These are phyloP conservation scores for Pythium rhizo-oryzae DNA, from an alignment of 352 stramenopile genomes.

Conservation along the genomic window DNA sequence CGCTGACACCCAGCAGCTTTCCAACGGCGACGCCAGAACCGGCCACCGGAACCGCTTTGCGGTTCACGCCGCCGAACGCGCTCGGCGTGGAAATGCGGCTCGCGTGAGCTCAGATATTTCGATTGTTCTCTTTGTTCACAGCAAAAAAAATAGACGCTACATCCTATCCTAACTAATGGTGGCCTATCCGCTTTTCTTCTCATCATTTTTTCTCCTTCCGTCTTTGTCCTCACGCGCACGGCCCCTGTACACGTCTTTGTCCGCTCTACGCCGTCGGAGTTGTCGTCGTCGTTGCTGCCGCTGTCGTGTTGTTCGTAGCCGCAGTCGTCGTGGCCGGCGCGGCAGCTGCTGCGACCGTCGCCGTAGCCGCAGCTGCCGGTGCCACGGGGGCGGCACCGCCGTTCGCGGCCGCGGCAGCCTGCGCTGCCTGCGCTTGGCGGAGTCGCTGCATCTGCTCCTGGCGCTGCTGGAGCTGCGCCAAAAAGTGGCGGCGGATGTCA, in stretches of 20 bases:
- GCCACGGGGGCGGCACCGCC: not conserved
- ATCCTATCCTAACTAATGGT: constrained; percentile 25
- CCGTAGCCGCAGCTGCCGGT: constrained; percentile 8
- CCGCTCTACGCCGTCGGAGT: constrained; percentile 15
- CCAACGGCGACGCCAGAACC: not conserved
- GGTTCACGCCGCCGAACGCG: constrained; percentile 16
- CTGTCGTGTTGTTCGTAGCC: not conserved
- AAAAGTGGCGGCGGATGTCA: constrained; percentile 84
- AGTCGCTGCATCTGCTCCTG: constrained; percentile 61
- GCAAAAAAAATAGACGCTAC: constrained; percentile 16
- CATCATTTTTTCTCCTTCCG: not conserved
- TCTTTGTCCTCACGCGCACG: not conserved
- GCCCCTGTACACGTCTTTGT: not conserved
- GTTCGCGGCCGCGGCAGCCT: constrained; percentile 21
- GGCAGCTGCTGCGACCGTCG: not conserved
- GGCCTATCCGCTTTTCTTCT: not conserved
- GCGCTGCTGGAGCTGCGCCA: constrained; percentile 77
- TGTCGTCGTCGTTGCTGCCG: constrained; percentile 10
- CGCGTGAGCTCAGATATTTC: not conserved
- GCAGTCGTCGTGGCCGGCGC: not conserved
- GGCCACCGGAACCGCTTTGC: not conserved
- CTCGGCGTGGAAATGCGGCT: constrained; percentile 18
- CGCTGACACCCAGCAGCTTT: constrained; percentile 1
- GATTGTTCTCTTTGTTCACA: constrained; percentile 11
- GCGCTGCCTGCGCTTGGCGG: constrained; percentile 37